These are phyloP conservation scores for Trichoderma asperelloides DNA, from an alignment of 495 filamentous ascomycete species.

Conservation along the genomic window DNA sequence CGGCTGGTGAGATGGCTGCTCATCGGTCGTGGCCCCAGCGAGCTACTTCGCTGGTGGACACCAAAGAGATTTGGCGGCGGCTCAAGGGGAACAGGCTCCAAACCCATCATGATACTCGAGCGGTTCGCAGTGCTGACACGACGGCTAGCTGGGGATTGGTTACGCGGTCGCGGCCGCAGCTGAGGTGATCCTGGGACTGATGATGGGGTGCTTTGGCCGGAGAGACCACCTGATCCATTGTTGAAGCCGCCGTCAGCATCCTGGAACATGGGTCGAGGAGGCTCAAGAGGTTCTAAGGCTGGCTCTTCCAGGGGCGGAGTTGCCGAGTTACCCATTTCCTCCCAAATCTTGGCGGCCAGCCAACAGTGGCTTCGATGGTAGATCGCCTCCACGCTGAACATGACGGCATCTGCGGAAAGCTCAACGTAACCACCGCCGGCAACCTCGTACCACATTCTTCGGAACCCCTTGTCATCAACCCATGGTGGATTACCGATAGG, in stretches of 20 bases:
- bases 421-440: constrained; percentile 61
- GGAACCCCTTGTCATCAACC: constrained; percentile 61
- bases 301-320: constrained; percentile 14
- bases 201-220: neutral
- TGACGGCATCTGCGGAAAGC: constrained; percentile 72
- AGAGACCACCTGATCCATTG: neutral
- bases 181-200: constrained; percentile 22
- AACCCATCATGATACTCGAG: constrained; percentile 36
- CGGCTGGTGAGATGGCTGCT: constrained; percentile 18
- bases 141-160: constrained; percentile 19
- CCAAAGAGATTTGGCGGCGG: constrained; percentile 7
- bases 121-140: constrained; percentile 22
- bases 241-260: constrained; percentile 15
- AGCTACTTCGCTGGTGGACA: constrained; percentile 16
- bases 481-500: constrained; percentile 77
- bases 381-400: constrained; percentile 81
- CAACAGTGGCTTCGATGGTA: constrained; percentile 92
- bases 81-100: constrained; percentile 29
- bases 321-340: neutral
- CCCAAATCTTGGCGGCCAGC: constrained; percentile 71
- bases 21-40: constrained; percentile 20
- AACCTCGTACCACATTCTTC: constrained; percentile 73
- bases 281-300: constrained; percentile 24
- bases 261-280: constrained; percentile 26
- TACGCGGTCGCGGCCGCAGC: constrained; percentile 24